Base-by-base conservation (phyloP, 768 basidiomycete genomes). In the Mycena chlorophos region DNA sequence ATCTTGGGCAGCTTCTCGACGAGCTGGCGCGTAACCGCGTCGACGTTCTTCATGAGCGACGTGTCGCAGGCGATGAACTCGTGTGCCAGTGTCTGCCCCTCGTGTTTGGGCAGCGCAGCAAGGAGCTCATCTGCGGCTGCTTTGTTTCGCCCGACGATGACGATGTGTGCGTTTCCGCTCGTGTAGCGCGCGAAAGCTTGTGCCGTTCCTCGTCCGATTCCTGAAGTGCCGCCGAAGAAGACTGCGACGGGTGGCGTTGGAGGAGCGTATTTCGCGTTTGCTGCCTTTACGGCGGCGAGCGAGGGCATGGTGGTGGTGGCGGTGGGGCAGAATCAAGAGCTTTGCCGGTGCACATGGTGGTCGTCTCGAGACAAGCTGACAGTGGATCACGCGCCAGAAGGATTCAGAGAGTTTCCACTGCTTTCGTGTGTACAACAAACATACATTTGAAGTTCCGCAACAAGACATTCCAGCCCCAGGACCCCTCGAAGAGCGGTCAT, bases 31-130 rank as follows among this genome's bases (percentile, higher is more conserved):
- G 63, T 46, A 28, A 46, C 45, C 6, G 5, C 23, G 12, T 22
- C 45, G 22, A 74, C 65, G 49, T 70, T 68, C 54, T 55, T 53
- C 70, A 75, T 72, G 51, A 70, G 65, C 26, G 66, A 63, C 13
- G 63, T 66, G 47, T 75, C 73, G 66, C 71, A 71, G 42, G 61
- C 50, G 19, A 74, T 63, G 60, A 75, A 75, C 61, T 71, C 68
- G 63, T 71, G 65, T 54, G 54, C 53, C 47, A 38, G 53, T 20
- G 12, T 26, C 26, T 22, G 49, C 17, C 22, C 47, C 2, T 26
- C 17, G 25, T 51, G 40, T 27, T 58, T 52, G 3, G 66, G 57
- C 13, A 58, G 46, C 16, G 28, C 29, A 8, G 52, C n/a, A 10
- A 58, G 34, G 5, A 58, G 39, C 17, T 22, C 27, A 8, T 54